A percentile compares a stretch with the other conserved stretches of the same genome.
These are phyloP conservation scores for Tuber microsphaerosporum DNA, from an alignment of 495 filamentous ascomycete genomes.

Conservation along the genomic window DNA sequence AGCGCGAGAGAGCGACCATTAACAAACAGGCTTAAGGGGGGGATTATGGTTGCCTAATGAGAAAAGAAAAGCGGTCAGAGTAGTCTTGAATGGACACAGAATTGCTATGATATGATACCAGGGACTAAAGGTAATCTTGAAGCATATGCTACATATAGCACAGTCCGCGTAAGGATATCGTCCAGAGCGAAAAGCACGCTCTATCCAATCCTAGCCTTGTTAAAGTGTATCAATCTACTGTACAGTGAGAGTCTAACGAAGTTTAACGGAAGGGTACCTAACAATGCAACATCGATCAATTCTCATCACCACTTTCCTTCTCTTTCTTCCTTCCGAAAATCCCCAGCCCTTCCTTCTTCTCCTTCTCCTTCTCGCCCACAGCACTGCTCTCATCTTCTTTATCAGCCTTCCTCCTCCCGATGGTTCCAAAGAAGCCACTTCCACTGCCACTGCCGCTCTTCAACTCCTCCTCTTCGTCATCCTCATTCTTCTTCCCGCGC, in stretches of 20 bases:
- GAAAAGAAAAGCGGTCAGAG: neutral
- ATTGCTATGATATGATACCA: neutral
- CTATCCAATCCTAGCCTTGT: neutral
- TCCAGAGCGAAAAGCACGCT: neutral
- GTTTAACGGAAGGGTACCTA: neutral
- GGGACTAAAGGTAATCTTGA: neutral
- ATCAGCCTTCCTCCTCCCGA: conserved; percentile 17
- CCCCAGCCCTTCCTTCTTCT: conserved; percentile 25
- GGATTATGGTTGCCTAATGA: neutral
- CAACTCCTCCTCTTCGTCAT: conserved; percentile 31
- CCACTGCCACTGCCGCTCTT: conserved; percentile 13
- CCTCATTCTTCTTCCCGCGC: conserved; percentile 16
- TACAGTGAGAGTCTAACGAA: neutral
- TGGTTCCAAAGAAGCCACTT: conserved; percentile 27
- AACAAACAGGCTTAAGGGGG: neutral
- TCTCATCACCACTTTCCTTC: conserved; percentile 30
- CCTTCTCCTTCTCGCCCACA: conserved; percentile 3
- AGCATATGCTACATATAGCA: neutral
- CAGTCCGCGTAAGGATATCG: neutral
- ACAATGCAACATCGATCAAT: neutral
- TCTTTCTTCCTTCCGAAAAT: conserved; percentile 36
- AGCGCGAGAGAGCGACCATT: neutral
- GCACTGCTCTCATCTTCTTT: conserved; percentile 2
- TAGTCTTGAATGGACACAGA: neutral
- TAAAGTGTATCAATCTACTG: neutral